Base-by-base conservation (phyloP, 192 early-diverging fungal species). In the Coemansia sp. region DNA sequence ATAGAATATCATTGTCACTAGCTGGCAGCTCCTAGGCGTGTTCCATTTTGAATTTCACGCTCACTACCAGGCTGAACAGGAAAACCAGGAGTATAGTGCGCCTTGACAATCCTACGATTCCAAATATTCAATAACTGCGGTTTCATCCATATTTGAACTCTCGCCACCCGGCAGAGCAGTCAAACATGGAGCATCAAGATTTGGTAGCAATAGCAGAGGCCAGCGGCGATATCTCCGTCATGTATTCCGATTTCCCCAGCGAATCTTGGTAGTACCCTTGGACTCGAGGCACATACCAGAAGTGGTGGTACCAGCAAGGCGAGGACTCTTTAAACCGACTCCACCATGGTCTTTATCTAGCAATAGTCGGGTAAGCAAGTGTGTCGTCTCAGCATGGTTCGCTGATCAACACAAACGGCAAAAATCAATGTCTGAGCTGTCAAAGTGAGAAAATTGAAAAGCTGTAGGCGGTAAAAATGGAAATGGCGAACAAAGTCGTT, bases 141-240 rank as follows among this genome's bases (percentile, higher is more conserved):
- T 3, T 33, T 62, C 39, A 5, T 74, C 66, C 7, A 72, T 21
- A 26, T 59, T 33, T 2, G 67, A 57, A 37, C 75, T 28, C 73
- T 70, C 73, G 76, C 77, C 77, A 76, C 3, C 82, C 82, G n/a
- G 74, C 65, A 37, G 26, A 2, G 26, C 88, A 90, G 33, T 87
- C 85, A 23, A 93, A 84, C 16, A 94, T 88, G 3, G 89, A 64
- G 17, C 97, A 94, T 16, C 97, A 95, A 7, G 95, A 81, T 73
- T 99, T 96, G 16, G 77, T 72, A 6, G 97, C 76, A 73, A 99
- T 91, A 16, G 93, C 85, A 4, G 89, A 84, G n/a, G 88, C 26
- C 94, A 17, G 95, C 97, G 21, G 91, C 89, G 39, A 98, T 91
- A 75, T 99, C 97, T 94, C 95, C 95, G 52, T 66, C 61, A 47